Base-by-base conservation (phyloP, 768 basidiomycete species). In the Zangia roseola region DNA sequence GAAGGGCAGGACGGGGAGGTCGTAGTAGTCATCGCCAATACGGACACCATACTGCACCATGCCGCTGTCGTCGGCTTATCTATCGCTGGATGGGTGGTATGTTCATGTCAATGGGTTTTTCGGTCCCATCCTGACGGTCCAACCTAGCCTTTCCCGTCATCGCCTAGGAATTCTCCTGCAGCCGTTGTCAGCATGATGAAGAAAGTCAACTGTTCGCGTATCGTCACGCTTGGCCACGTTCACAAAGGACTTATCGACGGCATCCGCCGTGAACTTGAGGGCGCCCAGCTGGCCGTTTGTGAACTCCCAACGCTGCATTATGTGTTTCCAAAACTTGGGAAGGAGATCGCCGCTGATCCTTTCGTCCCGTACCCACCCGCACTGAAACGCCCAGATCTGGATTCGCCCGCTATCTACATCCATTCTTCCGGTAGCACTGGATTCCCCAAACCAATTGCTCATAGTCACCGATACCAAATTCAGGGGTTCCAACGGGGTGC, bases 351-450 rank as follows among this genome's bases (percentile, higher is more conserved):
- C 10, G 34, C 21, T 6, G 54, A 63, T 21, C 33, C 34, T 0
- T 61, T 61, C 10, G 17, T 30, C 9, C 49, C 49, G 0, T 61
- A 59, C 25, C 55, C 55, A 46, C 48, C 7, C 5, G 0, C 25
- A 0, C 16, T 9, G 5, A 20, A 41, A 16, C 50, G 45, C 9
- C 57, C 58, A 12, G 42, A 53, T 9, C 23, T 52, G 43, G 48
- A 58, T 41, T 40, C 37, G 1, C 46, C 54, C 2, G 54, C 46
- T 0, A 41, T 63, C 20, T 63, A 63, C 10, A 20, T 54, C 9
- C 59, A 60, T 8, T 63, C 61, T 3, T 63, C 54, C 0, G 62
- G 77, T 10, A 78, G 74, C 35, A 77, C 78, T 0, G 77, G 77
- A 5, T 61, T 74, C 35, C 77, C 78, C 0, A 78, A 76, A 50